These are phyloP conservation scores for Trichophyton schoenleinii DNA, from an alignment of 2,329 filamentous ascomycete genomes.

Conservation along the genomic window DNA sequence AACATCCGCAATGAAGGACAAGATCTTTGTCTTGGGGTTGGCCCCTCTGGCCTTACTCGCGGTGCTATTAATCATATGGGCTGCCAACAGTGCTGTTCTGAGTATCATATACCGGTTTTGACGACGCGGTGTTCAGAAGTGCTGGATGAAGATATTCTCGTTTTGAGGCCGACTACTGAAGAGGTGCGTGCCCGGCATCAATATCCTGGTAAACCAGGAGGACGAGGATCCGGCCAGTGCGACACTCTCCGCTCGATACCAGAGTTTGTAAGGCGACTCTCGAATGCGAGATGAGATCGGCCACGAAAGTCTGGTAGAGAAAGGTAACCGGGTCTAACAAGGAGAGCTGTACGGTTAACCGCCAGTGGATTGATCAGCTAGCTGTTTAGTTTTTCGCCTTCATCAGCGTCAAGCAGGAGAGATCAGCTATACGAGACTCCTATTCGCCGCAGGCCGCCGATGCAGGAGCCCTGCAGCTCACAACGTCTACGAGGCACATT, in stretches of 20 bases:
- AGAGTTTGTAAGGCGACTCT: not conserved
- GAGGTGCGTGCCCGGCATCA: not conserved
- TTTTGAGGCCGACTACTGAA: constrained; percentile 6
- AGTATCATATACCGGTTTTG: constrained; percentile 9
- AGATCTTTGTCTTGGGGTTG: not conserved
- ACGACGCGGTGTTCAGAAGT: constrained; percentile 11
- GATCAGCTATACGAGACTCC: not conserved
- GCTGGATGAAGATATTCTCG: constrained; percentile 11
- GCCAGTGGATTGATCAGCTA: not conserved
- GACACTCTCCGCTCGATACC: not conserved
- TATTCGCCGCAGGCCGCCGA: not conserved
- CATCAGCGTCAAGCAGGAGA: not conserved
- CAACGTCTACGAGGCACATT: not conserved
- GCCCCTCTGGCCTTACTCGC: not conserved
- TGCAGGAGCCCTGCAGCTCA: not conserved
- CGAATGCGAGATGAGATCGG: not conserved
- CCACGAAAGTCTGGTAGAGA: not conserved
- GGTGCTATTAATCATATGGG: constrained; percentile 9
- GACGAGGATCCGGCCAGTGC: no score
- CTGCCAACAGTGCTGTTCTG: constrained; percentile 3
- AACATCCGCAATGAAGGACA: not conserved
- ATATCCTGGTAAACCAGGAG: not conserved
- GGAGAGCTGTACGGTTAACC: not conserved
- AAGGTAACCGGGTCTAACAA: not conserved
- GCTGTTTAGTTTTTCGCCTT: no score